phyloP scores from a whole-genome alignment of 2,329 filamentous ascomycete genomes.

The Neonectria hederae region DNA sequence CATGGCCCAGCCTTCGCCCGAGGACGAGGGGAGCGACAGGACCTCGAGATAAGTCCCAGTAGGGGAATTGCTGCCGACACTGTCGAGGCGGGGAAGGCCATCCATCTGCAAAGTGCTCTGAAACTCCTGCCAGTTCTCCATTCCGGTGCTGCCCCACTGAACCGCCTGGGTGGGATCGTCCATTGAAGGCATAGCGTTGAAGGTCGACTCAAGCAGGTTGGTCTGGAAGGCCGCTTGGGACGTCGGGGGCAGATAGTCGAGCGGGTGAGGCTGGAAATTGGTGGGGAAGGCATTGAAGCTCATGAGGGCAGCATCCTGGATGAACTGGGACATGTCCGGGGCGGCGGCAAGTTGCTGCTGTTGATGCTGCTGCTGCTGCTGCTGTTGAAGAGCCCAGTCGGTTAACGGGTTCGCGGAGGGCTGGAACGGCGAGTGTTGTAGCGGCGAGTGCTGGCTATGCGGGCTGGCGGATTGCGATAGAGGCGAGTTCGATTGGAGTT shows the following conservation, averaged over 20 bases:
- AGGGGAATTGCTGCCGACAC: conserved; percentile 57
- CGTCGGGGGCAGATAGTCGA: conserved; percentile 70
- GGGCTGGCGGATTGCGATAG: conserved; percentile 62
- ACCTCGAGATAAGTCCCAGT: conserved; percentile 78
- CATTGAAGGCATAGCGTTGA: conserved; percentile 65
- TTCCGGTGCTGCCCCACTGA: conserved; percentile 69
- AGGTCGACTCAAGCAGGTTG: conserved; percentile 71
- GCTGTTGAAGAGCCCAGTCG: conserved; percentile 70
- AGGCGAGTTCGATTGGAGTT: conserved; percentile 58
- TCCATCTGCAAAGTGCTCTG: conserved; percentile 68
- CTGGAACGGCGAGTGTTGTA: conserved; percentile 66
- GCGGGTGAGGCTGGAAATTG: conserved; percentile 63
- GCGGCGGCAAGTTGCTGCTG: conserved; percentile 50
- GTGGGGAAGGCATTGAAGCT: conserved; percentile 63
- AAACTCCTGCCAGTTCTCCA: conserved; percentile 84
- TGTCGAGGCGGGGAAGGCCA: conserved; percentile 51
- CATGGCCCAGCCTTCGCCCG: conserved; percentile 87
- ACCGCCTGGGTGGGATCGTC: conserved; percentile 64
- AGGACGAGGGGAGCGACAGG: conserved; percentile 80
- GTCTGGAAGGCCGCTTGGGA: conserved; percentile 72
- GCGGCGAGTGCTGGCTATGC: conserved; percentile 58
- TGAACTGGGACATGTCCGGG: conserved; percentile 61
- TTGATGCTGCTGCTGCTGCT: conserved; percentile 55
- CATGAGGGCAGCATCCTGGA: conserved; percentile 67
- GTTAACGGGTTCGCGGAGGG: conserved; percentile 62